phyloP scores from a whole-genome alignment of 139 green algal genomes.

The Astrephomene gubernaculifera region DNA sequence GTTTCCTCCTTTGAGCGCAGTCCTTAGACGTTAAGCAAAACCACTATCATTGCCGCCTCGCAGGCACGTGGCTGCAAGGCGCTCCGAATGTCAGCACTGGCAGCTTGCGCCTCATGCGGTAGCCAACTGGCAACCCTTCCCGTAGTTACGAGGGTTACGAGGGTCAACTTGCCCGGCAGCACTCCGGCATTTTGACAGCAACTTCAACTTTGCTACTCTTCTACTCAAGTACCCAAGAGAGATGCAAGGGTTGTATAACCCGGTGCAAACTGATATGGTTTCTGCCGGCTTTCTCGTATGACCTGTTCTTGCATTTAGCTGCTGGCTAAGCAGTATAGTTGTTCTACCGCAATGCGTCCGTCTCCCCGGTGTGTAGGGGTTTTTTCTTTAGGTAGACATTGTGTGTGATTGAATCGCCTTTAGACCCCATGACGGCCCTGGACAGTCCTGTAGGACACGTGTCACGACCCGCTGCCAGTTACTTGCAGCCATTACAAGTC shows the following conservation, averaged over 20 bases:
- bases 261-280: not conserved
- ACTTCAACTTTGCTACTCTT: not conserved
- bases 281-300: not conserved
- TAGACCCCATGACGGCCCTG: not conserved
- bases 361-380: not conserved
- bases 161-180: too few species aligned
- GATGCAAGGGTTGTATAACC: not conserved
- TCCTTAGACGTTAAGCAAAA: not conserved
- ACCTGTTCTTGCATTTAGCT: not conserved
- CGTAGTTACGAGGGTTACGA: not conserved
- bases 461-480: not conserved
- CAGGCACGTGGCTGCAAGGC: not conserved
- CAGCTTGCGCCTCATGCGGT: not conserved
- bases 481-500: not conserved
- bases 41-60: not conserved
- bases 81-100: not conserved
- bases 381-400: not conserved
- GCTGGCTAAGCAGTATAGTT: not conserved
- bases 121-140: not conserved
- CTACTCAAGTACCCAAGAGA: not conserved
- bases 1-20: not conserved
- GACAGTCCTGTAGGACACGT: not conserved
- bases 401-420: not conserved
- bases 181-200: too few species aligned
- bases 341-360: too few species aligned